Conservation (phyloP, 495 filamentous ascomycete species). For the Neurospora sp. region DNA sequence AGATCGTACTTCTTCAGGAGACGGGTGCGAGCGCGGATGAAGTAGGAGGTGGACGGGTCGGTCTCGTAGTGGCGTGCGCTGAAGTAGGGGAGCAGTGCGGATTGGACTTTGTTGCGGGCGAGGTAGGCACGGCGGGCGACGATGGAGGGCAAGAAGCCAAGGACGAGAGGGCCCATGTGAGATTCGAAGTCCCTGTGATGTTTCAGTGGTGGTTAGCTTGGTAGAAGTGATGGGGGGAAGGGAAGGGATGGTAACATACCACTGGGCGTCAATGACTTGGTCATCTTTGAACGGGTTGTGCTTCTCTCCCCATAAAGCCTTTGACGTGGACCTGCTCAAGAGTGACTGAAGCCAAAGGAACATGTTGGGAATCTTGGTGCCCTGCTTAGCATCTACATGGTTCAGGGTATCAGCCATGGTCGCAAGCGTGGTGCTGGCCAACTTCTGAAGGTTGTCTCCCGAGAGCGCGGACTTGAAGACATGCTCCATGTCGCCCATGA, state of each 20-base stretch:
- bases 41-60: not conserved
- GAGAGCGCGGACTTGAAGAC: constrained; percentile 5
- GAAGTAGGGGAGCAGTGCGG: constrained; percentile 4
- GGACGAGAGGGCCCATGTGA: constrained; percentile 19
- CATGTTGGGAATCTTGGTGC: constrained; percentile 9
- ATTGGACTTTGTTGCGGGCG: constrained; percentile 12
- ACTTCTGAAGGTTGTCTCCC: constrained; percentile 1
- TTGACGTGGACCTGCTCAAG: constrained; percentile 19
- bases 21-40: constrained; percentile 1
- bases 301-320: constrained; percentile 17
- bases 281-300: constrained; percentile 20
- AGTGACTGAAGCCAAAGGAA: constrained; percentile 21
- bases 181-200: constrained; percentile 13
- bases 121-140: constrained; percentile 22
- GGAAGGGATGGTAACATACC: not conserved
- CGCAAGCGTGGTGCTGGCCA: constrained; percentile 4
- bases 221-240: not conserved
- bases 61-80: not conserved
- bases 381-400: not conserved
- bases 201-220: constrained; percentile 5
- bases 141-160: constrained; percentile 17
- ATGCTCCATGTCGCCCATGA: constrained; percentile 1
- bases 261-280: constrained; percentile 10
- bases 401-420: constrained; percentile 4
- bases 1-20: constrained; percentile 1